These are phyloP conservation scores for Rhizoclosmatium sp. DNA, from an alignment of 192 early-diverging fungal genomes.

Conservation along the genomic window DNA sequence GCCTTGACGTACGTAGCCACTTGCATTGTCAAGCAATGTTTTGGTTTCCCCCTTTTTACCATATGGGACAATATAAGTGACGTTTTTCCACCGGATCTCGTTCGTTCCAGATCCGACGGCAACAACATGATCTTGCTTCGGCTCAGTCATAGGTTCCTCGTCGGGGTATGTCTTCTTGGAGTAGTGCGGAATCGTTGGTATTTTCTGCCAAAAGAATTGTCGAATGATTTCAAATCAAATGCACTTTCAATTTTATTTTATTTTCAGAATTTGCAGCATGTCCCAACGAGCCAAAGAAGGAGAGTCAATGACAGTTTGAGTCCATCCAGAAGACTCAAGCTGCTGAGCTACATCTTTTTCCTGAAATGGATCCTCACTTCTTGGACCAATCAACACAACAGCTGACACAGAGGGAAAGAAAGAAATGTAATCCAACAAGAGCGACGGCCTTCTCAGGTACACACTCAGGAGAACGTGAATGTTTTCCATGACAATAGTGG, in stretches of 20 bases:
- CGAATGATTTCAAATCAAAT: not conserved
- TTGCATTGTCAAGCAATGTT: constrained; percentile 21
- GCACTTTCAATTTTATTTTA: not conserved
- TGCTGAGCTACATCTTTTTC: not conserved
- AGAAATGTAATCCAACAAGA: constrained; percentile 4
- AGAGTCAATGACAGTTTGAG: not conserved
- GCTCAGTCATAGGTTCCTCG: not conserved
- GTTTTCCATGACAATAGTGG: not conserved
- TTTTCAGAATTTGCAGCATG: not conserved
- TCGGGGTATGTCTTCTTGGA: not conserved
- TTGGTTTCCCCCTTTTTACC: constrained; percentile 20
- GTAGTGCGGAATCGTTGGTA: not conserved
- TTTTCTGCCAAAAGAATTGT: constrained; percentile 2
- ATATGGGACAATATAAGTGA: constrained; percentile 23
- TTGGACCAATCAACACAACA: constrained; percentile 21
- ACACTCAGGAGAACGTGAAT: constrained; percentile 1
- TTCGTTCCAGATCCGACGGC: not conserved
- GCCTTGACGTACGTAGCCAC: constrained; percentile 39
- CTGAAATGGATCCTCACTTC: constrained; percentile 5
- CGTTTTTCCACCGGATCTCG: constrained; percentile 33
- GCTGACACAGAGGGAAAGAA: not conserved
- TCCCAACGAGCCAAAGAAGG: not conserved
- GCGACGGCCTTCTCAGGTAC: constrained; percentile 2
- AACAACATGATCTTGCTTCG: not conserved
- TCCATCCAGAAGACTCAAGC: not conserved